Evolutionary conservation across 805 yeast species (phyloP), one percentile per base, ranked within the genome.

Genomic region (Candida andamanensis): DNA sequence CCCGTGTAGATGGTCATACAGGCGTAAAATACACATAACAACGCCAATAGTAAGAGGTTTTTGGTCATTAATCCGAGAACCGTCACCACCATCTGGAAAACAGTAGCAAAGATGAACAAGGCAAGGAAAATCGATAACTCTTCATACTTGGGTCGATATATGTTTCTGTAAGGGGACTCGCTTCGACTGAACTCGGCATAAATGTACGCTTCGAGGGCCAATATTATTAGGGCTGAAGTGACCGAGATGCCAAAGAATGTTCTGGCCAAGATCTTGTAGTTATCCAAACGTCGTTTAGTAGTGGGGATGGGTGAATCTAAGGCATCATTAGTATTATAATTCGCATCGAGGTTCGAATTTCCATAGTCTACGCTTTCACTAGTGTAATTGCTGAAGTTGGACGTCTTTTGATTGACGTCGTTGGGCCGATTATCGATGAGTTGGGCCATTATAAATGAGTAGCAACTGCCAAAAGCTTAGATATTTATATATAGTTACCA

Each of bases 1-100:
- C 70, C 70, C 6, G 74, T 63, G 42, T 70, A 69, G 4, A 67
- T 52, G 37, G 66, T 45, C 69, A 70, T 56, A 27, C 68, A 64
- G 5, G 52, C 52, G 41, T 61, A 61, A 40, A 69, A 69, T 13
- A 55, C 21, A 34, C 66, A 57, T 20, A 70, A 49, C 37, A 63
- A 58, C 15, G 60, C 33, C n/a, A 68, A 42, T 12, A 64, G 51
- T 35, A 61, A 51, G 44, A 68, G 56, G 41, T 69, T 69, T 37
- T 63, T 54, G 13, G 61, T 47, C 24, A 44, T 37, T 7, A 71
- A 45, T 3, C 72, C 73, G 15, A 67, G 50, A 9, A 47, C 33
- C 2, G 72, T 52, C 24, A 70, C 47, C 3, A 55, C 30, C 15
- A 65, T 47, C 35, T 67, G 74, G 44, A 58, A 70, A 5, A 68